Evolutionary conservation across 2,329 filamentous ascomycete genomes (phyloP).

Genomic region (Neofusicoccum kwambonambiense): DNA sequence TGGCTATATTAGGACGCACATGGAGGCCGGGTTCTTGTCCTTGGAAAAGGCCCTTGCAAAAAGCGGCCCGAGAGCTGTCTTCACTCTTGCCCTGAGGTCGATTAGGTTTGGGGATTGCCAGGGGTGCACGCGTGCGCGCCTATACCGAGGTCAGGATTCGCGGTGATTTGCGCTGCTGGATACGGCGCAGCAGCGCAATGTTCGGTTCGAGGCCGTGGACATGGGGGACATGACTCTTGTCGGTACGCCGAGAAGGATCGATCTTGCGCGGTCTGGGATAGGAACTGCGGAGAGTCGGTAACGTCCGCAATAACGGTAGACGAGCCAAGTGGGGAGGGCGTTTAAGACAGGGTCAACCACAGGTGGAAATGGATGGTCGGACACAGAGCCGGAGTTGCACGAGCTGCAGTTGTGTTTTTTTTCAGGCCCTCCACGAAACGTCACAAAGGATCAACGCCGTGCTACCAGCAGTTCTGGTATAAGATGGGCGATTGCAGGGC

Average conservation of each 20-base stretch:
- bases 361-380: not conserved
- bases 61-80: no score
- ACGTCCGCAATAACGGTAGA: not conserved
- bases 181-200: not conserved
- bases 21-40: not conserved
- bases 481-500: not conserved
- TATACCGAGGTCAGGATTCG: not conserved
- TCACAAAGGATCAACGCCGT: not conserved
- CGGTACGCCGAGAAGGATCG: not conserved
- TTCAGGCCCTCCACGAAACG: no score
- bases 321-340: not conserved
- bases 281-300: not conserved
- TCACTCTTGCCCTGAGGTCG: not conserved
- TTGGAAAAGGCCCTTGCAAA: not conserved
- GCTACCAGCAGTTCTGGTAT: not conserved
- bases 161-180: not conserved
- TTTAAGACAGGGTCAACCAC: not conserved
- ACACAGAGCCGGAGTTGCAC: not conserved
- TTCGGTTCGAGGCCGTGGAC: no score
- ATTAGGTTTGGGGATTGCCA: not conserved
- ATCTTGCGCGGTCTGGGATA: not conserved
- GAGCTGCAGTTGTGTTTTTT: no score
- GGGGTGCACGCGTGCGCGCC: not conserved
- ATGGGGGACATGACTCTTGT: not conserved
- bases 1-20: not conserved